Conservation (phyloP, 148 eudicot genomes). For the Amaranthus cruentus region DNA sequence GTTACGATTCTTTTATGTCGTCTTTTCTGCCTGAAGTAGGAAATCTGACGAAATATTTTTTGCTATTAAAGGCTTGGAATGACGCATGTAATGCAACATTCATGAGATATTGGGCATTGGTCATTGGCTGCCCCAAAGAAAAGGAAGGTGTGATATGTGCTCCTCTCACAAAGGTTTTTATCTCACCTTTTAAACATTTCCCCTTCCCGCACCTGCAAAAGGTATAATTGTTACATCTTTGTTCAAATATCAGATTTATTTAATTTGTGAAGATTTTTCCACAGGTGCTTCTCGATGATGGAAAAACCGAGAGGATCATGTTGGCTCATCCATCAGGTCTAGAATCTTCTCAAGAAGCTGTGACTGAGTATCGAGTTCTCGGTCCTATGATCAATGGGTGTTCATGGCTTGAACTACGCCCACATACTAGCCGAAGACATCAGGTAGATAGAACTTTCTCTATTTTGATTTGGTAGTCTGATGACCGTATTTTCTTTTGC, state of each 20-base stretch:
- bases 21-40: background rate
- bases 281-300: conserved; percentile 83
- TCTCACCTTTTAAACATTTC: background rate
- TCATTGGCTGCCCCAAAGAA: conserved; percentile 80
- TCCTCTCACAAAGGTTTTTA: conserved; percentile 72
- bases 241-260: background rate
- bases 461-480: background rate
- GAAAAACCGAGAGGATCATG: conserved; percentile 83
- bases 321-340: conserved; percentile 61
- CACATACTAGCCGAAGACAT: conserved; percentile 78
- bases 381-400: conserved; percentile 96
- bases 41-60: conserved; percentile 5
- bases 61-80: conserved; percentile 57
- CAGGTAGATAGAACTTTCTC: conserved; percentile 47
- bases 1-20: background rate
- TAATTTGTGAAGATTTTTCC: background rate
- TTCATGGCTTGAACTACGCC: conserved; percentile 85
- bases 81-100: conserved; percentile 59
- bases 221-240: background rate
- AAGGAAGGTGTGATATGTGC: conserved; percentile 82
- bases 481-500: background rate
- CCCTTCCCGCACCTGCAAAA: background rate
- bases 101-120: conserved; percentile 90
- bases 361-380: conserved; percentile 86
- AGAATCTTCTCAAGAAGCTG: conserved; percentile 80